Evolutionary conservation across 352 stramenopile species (phyloP).

Genomic region (Bremia lactucae): DNA sequence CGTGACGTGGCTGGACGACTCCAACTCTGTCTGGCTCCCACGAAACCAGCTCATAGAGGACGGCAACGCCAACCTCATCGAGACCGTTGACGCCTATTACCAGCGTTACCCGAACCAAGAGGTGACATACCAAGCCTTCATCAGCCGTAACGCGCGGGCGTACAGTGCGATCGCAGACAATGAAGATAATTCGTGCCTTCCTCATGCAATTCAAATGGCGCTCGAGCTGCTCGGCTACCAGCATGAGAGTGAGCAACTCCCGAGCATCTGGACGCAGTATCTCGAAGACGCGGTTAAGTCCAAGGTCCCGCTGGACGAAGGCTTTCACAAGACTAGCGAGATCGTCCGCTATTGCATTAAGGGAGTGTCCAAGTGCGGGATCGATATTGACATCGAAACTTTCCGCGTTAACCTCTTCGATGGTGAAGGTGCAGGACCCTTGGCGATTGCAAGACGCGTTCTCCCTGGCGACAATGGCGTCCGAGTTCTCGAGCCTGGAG

Average conservation of each 20-base stretch:
- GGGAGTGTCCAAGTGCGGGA: neutral
- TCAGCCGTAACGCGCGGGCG: neutral
- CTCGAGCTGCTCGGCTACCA: neutral
- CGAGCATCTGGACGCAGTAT: neutral
- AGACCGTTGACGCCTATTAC: neutral
- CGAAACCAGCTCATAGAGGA: neutral
- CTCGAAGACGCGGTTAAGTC: neutral
- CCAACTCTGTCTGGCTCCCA: neutral
- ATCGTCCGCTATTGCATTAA: neutral
- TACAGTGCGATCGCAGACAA: neutral
- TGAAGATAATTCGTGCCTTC: neutral
- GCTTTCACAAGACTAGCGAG: neutral
- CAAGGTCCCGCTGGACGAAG: conserved; percentile 1
- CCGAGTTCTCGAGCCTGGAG: too few species aligned
- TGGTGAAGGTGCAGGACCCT: too few species aligned
- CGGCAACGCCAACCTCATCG: neutral
- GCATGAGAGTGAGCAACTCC: neutral
- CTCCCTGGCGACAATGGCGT: too few species aligned
- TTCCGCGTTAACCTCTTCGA: too few species aligned
- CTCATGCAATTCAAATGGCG: too few species aligned
- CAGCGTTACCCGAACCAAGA: neutral
- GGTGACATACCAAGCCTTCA: neutral
- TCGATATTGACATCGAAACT: neutral
- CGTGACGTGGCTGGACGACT: neutral
- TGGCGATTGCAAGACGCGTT: too few species aligned